Conservation (phyloP, 192 early-diverging fungal species). For the Linnemannia elongata region DNA sequence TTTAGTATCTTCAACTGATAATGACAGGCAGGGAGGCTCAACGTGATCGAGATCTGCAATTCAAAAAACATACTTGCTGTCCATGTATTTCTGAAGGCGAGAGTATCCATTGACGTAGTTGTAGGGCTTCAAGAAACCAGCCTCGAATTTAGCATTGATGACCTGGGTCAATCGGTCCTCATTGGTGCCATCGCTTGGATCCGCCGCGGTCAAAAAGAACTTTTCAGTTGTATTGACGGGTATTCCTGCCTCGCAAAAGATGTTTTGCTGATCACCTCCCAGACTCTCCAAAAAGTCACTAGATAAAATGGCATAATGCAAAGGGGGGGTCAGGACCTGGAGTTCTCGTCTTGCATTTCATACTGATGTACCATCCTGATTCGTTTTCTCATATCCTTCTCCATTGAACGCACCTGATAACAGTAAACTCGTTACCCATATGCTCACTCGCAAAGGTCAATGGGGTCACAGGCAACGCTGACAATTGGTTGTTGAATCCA, state of each 20-base stretch:
- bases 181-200: constrained; percentile 86
- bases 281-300: constrained; percentile 72
- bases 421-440: constrained; percentile 86
- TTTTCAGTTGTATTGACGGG: constrained; percentile 79
- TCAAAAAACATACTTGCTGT: constrained; percentile 69
- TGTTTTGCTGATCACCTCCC: constrained; percentile 52
- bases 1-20: no score
- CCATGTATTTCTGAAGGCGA: constrained; percentile 92
- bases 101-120: constrained; percentile 95
- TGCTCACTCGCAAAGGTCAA: constrained; percentile 83
- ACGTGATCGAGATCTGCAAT: no score
- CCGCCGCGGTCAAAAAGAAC: constrained; percentile 93
- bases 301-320: constrained; percentile 59
- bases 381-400: background rate
- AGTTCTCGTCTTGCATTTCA: background rate
- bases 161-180: constrained; percentile 93
- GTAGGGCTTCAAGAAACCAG: constrained; percentile 96
- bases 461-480: constrained; percentile 62
- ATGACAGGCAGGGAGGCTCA: no score
- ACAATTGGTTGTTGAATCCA: constrained; percentile 44
- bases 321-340: background rate
- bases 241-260: constrained; percentile 38
- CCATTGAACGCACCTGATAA: constrained; percentile 65
- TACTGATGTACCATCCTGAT: background rate
- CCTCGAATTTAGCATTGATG: constrained; percentile 96